These are phyloP conservation scores for Melanogaster broomeanus DNA, from an alignment of 768 basidiomycete genomes.

Conservation along the genomic window DNA sequence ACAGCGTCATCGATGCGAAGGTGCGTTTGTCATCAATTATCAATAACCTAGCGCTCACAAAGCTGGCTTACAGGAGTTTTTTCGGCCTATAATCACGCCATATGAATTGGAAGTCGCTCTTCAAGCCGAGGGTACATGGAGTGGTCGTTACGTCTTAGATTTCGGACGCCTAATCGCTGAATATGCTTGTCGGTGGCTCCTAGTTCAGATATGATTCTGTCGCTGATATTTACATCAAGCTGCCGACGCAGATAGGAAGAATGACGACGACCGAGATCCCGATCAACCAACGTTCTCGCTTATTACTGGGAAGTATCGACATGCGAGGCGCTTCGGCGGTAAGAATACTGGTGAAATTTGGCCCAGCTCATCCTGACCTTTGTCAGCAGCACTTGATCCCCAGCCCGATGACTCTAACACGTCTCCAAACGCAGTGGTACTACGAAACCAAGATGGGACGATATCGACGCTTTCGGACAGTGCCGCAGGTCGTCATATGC, in stretches of 20 bases:
- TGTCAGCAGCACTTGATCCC: conserved; percentile 7
- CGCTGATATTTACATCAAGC: conserved; percentile 5
- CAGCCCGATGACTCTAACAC: conserved; percentile 16
- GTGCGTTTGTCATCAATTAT: conserved; percentile 29
- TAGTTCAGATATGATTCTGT: neutral
- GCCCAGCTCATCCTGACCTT: conserved; percentile 2
- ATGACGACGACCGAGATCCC: conserved; percentile 49
- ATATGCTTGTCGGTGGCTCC: conserved; percentile 16
- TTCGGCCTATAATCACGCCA: conserved; percentile 90
- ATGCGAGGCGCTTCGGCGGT: conserved; percentile 67
- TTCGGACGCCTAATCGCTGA: conserved; percentile 60
- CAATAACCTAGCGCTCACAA: neutral
- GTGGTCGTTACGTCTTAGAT: conserved; percentile 76
- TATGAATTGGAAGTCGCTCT: conserved; percentile 87
- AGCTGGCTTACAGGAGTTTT: conserved; percentile 67
- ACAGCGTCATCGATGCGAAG: conserved; percentile 77
- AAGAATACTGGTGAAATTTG: conserved; percentile 2
- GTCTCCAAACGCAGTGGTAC: conserved; percentile 46
- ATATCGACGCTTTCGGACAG: conserved; percentile 59
- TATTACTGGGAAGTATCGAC: conserved; percentile 82
- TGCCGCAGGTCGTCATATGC: conserved; percentile 61
- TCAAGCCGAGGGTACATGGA: conserved; percentile 69
- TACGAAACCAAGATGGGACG: conserved; percentile 65
- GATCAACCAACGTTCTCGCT: conserved; percentile 86
- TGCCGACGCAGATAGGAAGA: conserved; percentile 8